Conservation (phyloP, 2,329 filamentous ascomycete species). For the Ceratocystis papillata region DNA sequence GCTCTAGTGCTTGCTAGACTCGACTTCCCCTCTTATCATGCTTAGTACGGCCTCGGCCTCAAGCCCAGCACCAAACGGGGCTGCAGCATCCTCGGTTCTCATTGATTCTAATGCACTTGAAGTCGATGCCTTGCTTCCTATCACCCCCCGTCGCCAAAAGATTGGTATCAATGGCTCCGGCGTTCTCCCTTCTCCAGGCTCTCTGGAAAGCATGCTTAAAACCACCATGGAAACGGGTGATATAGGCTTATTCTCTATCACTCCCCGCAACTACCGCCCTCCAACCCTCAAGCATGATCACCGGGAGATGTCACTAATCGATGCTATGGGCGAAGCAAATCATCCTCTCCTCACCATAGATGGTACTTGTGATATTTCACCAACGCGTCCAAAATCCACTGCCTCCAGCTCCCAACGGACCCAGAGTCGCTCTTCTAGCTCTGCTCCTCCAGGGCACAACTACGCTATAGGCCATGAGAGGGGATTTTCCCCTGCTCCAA, state of each 20-base stretch:
- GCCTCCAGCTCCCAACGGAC: conserved; percentile 8
- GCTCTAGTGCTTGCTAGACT: conserved; percentile 9
- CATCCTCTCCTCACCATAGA: conserved; percentile 18
- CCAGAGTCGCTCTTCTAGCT: conserved; percentile 20
- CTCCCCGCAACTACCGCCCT: conserved; percentile 28
- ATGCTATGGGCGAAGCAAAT: conserved; percentile 21
- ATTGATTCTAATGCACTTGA: conserved; percentile 12
- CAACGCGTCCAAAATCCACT: conserved; percentile 7
- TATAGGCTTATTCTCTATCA: conserved; percentile 50
- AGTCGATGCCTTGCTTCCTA: conserved; percentile 19
- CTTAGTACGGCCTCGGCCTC: conserved; percentile 11
- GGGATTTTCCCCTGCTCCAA: conserved; percentile 13
- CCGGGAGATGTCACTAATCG: conserved; percentile 22
- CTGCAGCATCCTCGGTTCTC: conserved; percentile 3
- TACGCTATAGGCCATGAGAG: neutral
- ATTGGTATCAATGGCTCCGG: conserved; percentile 20
- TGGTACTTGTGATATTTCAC: conserved; percentile 8
- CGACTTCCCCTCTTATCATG: conserved; percentile 17
- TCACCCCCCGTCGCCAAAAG: conserved; percentile 22
- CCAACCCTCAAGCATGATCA: conserved; percentile 18
- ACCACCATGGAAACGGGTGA: conserved; percentile 57
- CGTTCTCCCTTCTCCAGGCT: conserved; percentile 41
- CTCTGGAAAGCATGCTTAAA: conserved; percentile 54
- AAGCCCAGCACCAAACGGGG: conserved; percentile 15
- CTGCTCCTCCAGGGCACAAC: neutral